A percentile compares a stretch with the other conserved stretches of the same genome.
Evolutionary conservation across 805 yeast genomes (phyloP).

Genomic region (Hanseniaspora occidentalis): DNA sequence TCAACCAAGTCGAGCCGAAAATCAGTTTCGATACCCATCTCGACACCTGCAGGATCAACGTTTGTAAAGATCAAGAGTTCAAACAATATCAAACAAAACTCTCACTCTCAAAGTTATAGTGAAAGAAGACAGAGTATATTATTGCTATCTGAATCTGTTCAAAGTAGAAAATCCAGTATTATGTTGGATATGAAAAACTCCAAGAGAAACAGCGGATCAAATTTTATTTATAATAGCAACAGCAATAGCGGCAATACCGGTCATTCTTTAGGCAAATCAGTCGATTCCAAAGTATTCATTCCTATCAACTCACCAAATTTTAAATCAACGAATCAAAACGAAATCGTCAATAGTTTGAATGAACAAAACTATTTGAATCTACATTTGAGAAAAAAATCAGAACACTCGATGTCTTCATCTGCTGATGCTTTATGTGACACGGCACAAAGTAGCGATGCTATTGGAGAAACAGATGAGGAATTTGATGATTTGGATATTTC

Average conservation of each 20-base stretch:
- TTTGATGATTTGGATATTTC: constrained; percentile 3
- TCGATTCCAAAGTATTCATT: constrained; percentile 17
- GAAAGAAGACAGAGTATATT: constrained; percentile 11
- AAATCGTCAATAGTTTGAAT: constrained; percentile 21
- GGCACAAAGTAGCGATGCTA: constrained; percentile 4
- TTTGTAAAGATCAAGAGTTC: too few relatives aligned
- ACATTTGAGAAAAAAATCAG: constrained; percentile 4
- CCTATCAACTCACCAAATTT: constrained; percentile 23
- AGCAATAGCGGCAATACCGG: not conserved
- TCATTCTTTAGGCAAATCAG: constrained; percentile 7
- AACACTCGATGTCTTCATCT: not conserved
- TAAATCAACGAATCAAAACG: constrained; percentile 18
- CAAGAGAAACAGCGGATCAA: not conserved
- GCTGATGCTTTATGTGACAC: constrained; percentile 1
- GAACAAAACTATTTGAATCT: constrained; percentile 18
- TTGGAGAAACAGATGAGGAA: constrained; percentile 5
- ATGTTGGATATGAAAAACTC: not conserved
- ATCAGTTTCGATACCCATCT: too few relatives aligned
- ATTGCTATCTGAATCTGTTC: constrained; percentile 10
- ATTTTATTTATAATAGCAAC: too few relatives aligned
- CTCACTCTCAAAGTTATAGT: not conserved
- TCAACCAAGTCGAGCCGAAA: too few relatives aligned
- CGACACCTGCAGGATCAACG: too few relatives aligned
- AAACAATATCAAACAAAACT: too few relatives aligned
- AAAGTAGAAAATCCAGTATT: constrained; percentile 7